Percentiles rank a stretch among this genome's conserved stretches.
Conservation (phyloP, 257 asterid species). For the Fraxinus pennsylvanica region DNA sequence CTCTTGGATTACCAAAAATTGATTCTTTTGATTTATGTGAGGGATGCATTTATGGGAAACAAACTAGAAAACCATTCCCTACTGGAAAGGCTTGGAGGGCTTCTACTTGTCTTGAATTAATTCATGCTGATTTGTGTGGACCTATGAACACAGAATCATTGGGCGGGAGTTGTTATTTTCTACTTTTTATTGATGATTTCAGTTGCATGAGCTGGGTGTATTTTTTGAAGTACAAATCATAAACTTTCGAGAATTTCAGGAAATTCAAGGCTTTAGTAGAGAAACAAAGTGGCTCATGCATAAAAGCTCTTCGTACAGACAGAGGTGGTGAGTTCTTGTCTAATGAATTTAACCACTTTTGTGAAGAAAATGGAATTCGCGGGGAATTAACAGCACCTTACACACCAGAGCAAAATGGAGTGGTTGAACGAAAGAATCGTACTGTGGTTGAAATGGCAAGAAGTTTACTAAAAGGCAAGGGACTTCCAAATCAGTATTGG, state of each 20-base stretch:
- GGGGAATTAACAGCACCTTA: neutral
- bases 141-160: neutral
- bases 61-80: no score
- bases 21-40: neutral
- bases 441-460: neutral
- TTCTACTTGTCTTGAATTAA: no score
- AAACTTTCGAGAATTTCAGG: conserved; percentile 9
- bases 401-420: neutral
- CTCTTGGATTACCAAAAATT: neutral
- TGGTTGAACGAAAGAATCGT: neutral
- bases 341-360: neutral
- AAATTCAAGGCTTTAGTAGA: neutral
- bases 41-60: no score
- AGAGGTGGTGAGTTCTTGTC: neutral
- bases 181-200: conserved; percentile 1
- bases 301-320: neutral
- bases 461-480: neutral
- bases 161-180: neutral
- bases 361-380: conserved; percentile 9
- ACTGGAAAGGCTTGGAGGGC: no score
- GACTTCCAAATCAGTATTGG: neutral
- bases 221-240: neutral
- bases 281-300: neutral
- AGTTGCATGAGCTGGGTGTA: conserved; percentile 22
- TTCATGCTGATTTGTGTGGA: no score